A percentile compares a stretch with the other conserved stretches of the same genome.
Conservation (phyloP, 2,329 filamentous ascomycete genomes). For the Dryadomyces quercivorus region DNA sequence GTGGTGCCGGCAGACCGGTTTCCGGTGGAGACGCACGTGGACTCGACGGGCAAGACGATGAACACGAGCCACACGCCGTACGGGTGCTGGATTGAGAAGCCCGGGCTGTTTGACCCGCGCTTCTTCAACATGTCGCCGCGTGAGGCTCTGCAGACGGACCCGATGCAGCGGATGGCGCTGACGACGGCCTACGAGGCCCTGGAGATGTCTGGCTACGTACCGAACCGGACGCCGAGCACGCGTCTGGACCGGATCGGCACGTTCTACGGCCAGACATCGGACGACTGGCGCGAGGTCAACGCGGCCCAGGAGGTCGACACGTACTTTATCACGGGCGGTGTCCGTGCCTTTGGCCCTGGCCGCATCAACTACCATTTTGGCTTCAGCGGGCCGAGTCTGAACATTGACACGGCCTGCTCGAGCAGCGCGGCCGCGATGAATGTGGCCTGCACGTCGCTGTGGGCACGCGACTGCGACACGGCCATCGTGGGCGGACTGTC, state of each 20-base stretch:
- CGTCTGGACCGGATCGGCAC: slow-evolving; percentile 51
- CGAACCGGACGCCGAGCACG: slow-evolving; percentile 61
- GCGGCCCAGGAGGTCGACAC: slow-evolving; percentile 57
- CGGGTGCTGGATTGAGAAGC: slow-evolving; percentile 63
- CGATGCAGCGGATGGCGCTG: slow-evolving; percentile 66
- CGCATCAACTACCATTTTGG: slow-evolving; percentile 69
- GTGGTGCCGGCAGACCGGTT: slow-evolving; percentile 60
- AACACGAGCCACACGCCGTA: slow-evolving; percentile 69
- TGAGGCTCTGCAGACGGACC: slow-evolving; percentile 61
- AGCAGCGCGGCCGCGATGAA: slow-evolving; percentile 63
- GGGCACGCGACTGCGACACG: slow-evolving; percentile 67
- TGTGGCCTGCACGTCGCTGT: slow-evolving; percentile 59
- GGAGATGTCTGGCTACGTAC: slow-evolving; percentile 68
- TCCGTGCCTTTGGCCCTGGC: slow-evolving; percentile 32
- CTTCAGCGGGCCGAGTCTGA: slow-evolving; percentile 60
- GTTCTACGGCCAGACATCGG: slow-evolving; percentile 63
- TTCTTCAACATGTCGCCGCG: neutral
- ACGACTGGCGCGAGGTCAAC: slow-evolving; percentile 69
- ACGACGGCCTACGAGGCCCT: slow-evolving; percentile 71
- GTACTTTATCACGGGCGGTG: slow-evolving; percentile 33
- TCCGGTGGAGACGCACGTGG: slow-evolving; percentile 57
- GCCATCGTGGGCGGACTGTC: slow-evolving; percentile 70
- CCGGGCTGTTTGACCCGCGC: slow-evolving; percentile 34
- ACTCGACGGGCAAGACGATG: slow-evolving; percentile 58
- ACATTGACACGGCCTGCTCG: slow-evolving; percentile 68